Percentiles rank a stretch among this genome's conserved stretches.
Conservation (phyloP, 1,284 basidiomycete species). For the Cryptococcus sp. region DNA sequence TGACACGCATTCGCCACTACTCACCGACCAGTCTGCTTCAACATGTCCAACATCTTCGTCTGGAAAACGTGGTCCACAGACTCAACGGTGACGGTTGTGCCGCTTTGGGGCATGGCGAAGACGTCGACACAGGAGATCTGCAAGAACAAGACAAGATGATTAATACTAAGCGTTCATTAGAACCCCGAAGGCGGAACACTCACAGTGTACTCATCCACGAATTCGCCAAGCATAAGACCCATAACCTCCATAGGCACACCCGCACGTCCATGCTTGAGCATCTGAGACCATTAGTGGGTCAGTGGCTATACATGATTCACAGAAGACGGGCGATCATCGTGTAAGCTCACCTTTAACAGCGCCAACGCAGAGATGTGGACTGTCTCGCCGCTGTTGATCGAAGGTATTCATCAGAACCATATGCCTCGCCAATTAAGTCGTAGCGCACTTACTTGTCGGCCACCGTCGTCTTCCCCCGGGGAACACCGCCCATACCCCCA, state of each 20-base stretch:
- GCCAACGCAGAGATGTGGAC: conserved; percentile 95
- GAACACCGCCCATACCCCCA: conserved; percentile 12
- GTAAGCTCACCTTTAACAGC: conserved; percentile 71
- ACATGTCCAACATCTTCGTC: conserved; percentile 97
- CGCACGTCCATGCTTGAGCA: conserved; percentile 98
- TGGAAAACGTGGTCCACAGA: conserved; percentile 99
- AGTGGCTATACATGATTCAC: conserved; percentile 2
- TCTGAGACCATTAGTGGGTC: conserved; percentile 56
- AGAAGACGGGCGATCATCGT: not conserved
- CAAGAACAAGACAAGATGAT: not conserved
- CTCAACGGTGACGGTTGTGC: conserved; percentile 97
- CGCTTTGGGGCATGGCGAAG: conserved; percentile 99
- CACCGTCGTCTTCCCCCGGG: conserved; percentile 39
- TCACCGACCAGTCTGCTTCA: conserved; percentile 96
- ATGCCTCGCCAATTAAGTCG: not conserved
- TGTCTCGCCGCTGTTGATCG: conserved; percentile 74
- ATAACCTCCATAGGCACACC: conserved; percentile 99
- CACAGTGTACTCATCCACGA: conserved; percentile 97
- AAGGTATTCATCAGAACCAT: not conserved
- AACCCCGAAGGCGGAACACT: conserved; percentile 11
- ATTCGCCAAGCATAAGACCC: conserved; percentile 98
- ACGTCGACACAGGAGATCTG: conserved; percentile 85
- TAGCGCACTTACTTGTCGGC: conserved; percentile 49
- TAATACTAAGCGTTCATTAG: not conserved
- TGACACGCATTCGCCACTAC: conserved; percentile 31